Evolutionary conservation across 495 filamentous ascomycete species (phyloP), one percentile per base, ranked within the genome.

Genomic region (Podospora anserina): DNA sequence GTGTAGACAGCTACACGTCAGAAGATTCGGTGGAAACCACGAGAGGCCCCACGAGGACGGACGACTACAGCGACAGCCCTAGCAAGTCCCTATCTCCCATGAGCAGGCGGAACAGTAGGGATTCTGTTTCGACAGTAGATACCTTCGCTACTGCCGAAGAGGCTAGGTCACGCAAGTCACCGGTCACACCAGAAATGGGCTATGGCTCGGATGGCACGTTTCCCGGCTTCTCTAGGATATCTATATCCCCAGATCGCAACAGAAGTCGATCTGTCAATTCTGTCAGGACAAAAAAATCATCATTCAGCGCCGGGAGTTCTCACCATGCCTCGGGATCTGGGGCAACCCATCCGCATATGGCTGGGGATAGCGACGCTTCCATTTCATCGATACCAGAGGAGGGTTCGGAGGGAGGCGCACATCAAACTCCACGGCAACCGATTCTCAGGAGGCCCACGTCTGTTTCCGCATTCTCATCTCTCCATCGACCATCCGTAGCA

Each of bases 91-190:
- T 27, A 1, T 53, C 32, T n/a, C 30, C 56, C 15, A 54, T 44
- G 15, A 68, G 61, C 54, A 69, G 89, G 64, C 82, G 86, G 56
- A 81, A 85, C 64, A 96, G 92, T 74, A 79, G 75, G 28, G 87
- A 86, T 34, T 94, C 92, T 0, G 78, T 89, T 2, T 93, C 91
- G 5, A 94, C 92, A 0, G 79, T 90, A 19, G 91, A 89, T 5
- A 91, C 91, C 0, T 97, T 95, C 79, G 91, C 89, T 16, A 97
- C 93, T 0, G 93, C 93, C 34, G 87, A 83, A 0, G 93, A 96
- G 79, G 89, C 86, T 0, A 73, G 79, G 5, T 77, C 71, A 6
- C 79, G 75, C 26, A 76, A 68, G 56, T 78, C 76, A 59, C 70
- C 70, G 15, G 58, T 64, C 23, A 66, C 53, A 34, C 59, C 67